Percentiles rank a stretch among this genome's conserved stretches.
phyloP scores from a whole-genome alignment of 768 basidiomycete genomes.

The Suillus subalutaceus region DNA sequence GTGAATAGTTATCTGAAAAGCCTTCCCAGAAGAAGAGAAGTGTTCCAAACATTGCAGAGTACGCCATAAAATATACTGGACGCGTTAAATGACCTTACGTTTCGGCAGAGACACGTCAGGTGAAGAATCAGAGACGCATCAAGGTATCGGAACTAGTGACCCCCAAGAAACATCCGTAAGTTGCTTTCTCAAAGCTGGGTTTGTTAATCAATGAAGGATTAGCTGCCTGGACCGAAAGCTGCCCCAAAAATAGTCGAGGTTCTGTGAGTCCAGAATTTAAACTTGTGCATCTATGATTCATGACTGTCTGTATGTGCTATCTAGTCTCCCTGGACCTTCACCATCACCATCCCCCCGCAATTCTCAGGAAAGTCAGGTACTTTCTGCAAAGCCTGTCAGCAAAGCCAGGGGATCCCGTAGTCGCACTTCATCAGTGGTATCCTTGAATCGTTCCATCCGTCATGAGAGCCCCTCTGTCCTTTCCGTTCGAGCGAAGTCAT shows the following conservation, averaged over 20 bases:
- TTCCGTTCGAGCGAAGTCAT: constrained; percentile 10
- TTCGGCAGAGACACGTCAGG: constrained; percentile 7
- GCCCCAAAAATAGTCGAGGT: constrained; percentile 36
- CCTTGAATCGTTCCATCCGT: not conserved
- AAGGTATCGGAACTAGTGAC: not conserved
- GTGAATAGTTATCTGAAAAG: constrained; percentile 7
- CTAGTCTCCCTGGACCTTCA: constrained; percentile 29
- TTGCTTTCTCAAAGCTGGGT: too few relatives aligned
- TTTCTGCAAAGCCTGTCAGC: constrained; percentile 26
- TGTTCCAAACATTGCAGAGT: constrained; percentile 10
- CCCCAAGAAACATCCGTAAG: constrained; percentile 7
- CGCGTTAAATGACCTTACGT: not conserved
- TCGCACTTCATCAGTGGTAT: constrained; percentile 19
- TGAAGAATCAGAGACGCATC: constrained; percentile 15
- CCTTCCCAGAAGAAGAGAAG: constrained; percentile 13
- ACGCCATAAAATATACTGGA: constrained; percentile 6
- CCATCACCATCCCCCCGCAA: constrained; percentile 21
- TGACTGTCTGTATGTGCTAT: constrained; percentile 5
- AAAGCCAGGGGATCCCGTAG: constrained; percentile 19
- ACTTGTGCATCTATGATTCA: not conserved
- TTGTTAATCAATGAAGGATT: not conserved
- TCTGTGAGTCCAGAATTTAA: constrained; percentile 26
- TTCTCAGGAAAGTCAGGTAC: constrained; percentile 14
- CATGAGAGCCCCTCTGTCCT: constrained; percentile 11
- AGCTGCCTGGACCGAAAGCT: constrained; percentile 7